phyloP scores from a whole-genome alignment of 192 early-diverging fungal species.

The Neocallimastix lanati region DNA sequence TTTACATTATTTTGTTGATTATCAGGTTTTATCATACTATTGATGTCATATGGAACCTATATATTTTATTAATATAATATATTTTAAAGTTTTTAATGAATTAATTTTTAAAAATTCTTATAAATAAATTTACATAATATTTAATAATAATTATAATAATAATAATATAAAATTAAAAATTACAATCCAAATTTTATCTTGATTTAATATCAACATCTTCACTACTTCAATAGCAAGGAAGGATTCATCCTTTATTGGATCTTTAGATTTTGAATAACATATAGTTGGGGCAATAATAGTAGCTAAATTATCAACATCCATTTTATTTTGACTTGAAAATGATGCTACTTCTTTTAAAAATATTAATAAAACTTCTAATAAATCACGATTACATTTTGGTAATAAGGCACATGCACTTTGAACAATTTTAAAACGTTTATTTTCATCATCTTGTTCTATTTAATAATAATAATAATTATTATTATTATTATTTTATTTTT shows the following conservation, averaged over 20 bases:
- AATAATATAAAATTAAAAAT: background rate
- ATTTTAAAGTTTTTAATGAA: too few relatives aligned
- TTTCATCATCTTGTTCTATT: conserved; percentile 29
- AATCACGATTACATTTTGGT: conserved; percentile 78
- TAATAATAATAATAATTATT: background rate
- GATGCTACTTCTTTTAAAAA: conserved; percentile 74
- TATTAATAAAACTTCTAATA: conserved; percentile 72
- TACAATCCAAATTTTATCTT: conserved; percentile 26
- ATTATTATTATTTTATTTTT: background rate
- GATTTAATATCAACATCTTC: conserved; percentile 15
- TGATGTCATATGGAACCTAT: background rate
- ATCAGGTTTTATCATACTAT: background rate
- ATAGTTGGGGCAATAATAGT: conserved; percentile 92
- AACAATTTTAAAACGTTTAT: conserved; percentile 40
- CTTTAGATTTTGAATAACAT: conserved; percentile 65
- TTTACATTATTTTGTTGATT: background rate
- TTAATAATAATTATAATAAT: too few relatives aligned
- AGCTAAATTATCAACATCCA: conserved; percentile 80
- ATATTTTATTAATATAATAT: too few relatives aligned
- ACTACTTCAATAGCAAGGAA: conserved; percentile 17
- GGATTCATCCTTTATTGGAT: conserved; percentile 43
- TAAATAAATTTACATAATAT: too few relatives aligned
- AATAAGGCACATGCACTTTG: conserved; percentile 70
- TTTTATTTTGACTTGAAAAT: conserved; percentile 53
- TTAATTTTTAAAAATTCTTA: too few relatives aligned